Evolutionary conservation across 2,329 filamentous ascomycete genomes (phyloP), one percentile per base, ranked within the genome.

Genomic region (Beauveria sp.): DNA sequence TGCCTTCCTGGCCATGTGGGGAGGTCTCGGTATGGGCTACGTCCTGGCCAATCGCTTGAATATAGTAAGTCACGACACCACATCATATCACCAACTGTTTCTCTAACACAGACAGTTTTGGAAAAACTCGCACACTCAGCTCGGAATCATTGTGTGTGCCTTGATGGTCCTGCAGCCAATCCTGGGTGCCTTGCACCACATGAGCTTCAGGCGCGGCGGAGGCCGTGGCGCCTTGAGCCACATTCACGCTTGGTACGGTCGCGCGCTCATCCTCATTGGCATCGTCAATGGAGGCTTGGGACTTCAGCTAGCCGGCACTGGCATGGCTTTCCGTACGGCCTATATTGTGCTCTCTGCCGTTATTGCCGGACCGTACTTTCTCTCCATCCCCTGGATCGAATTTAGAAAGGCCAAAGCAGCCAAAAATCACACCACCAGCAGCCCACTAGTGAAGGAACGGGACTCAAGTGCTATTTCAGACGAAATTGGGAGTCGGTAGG

Each of bases 221-320:
- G 50, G 67, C 28, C 82, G 85, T 42, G 80, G 80, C 7, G 18
- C 75, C 46, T 69, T 86, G 64, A 85, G 83, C 65, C 73, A 86
- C 65, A 69, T 75, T 1, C 86, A 89, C 68, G 81, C 87, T 66
- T 88, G 84, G 83, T 85, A 80, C 67, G 86, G 86, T 14, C 80
- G 86, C 20, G 67, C 74, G 1, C 70, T 88, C 49, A 82, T 89
- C 65, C 61, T 82, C 20, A 69, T 88, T 3, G 86, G 83, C 28
- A 76, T 88, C 50, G 70, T 88, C 66, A 88, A 88, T 67, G 86
- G 86, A 61, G 86, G 85, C 0, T 71, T 88, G 4, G 86, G 86
- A 3, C 73, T 89, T 31, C 64, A 79, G 65, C 74, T 86, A 18
- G 76, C 81, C 1, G 64, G 66, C 18, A 76, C 78, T 1, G 65